Base-by-base conservation (phyloP, 1,284 basidiomycete species). In the Tilletia caries region DNA sequence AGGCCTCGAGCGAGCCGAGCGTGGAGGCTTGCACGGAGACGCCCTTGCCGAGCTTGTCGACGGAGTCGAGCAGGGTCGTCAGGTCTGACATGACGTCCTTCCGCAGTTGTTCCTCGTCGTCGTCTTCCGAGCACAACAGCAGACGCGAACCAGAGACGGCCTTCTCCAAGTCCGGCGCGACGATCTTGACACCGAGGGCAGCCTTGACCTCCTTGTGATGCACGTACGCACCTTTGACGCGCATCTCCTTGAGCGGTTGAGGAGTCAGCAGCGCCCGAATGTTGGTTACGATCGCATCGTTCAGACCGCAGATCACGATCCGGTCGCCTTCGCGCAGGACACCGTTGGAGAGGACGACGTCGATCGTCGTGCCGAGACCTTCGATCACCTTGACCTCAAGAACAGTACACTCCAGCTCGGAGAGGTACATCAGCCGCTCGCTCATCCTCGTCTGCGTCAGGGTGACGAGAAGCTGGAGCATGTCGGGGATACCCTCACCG, bases 341-440 rank as follows among this genome's bases (percentile, higher is more conserved):
- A 84, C 96, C 96, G 84, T 99, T 99, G 43, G 93, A 95, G 69
- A 98, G 87, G 20, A 98, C 91, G 41, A 98, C 94, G 86, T 98
- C 96, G 79, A 98, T 95, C 1, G 96, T 98, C 48, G 95, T 98
- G 64, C 96, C 96, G 66, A 98, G 87, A 83, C 96, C 96, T 85
- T 99, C 96, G 79, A 98, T 91, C 74, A 98, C 92, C 88, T 99
- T 99, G 84, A 98, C 96, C 85, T 98, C 96, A 68, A 99, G 88
- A 27, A 99, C 94, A n/a, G 96, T 99, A 84, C 95, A 98, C 85
- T 98, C 95, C 68, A 98, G 87, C 84, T 98, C 95, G 34, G 94
- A 93, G 70, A 98, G 88, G 85, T 98, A 99, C 96, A 98, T 99
- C 75, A 99, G 87, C 66, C 91, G 88, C 83, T 95, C 92, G 83